Conservation (phyloP, 2,329 filamentous ascomycete species). For the Arthrobotrys conoides region DNA sequence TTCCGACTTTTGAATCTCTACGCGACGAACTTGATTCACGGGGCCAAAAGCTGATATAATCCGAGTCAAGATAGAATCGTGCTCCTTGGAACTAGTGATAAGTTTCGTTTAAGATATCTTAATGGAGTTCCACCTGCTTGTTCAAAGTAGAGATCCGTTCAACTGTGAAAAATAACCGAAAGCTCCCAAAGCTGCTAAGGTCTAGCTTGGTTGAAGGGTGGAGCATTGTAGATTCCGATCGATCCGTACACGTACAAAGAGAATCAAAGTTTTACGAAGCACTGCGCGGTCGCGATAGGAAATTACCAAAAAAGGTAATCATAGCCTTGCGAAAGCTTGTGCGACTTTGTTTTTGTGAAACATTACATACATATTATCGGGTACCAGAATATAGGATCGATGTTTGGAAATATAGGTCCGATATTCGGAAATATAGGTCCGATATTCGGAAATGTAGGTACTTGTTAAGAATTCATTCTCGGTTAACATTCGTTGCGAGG, state of each 20-base stretch:
- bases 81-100: no score
- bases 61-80: no score
- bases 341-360: no score
- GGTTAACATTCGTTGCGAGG: neutral
- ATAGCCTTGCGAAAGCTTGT: neutral
- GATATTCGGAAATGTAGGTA: no score
- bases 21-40: neutral
- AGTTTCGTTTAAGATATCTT: neutral
- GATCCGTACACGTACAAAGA: no score
- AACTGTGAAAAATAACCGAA: neutral
- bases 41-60: neutral
- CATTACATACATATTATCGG: neutral
- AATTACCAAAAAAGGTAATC: neutral
- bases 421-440: no score
- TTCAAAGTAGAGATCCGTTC: neutral
- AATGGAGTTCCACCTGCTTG: neutral
- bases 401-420: no score
- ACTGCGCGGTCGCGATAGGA: no score
- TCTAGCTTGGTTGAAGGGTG: no score
- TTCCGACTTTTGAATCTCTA: neutral
- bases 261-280: no score
- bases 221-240: no score
- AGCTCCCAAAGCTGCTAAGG: neutral
- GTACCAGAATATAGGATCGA: no score
- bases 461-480: neutral